Conservation (phyloP, 2,329 filamentous ascomycete genomes). For the Fusarium circinatum region DNA sequence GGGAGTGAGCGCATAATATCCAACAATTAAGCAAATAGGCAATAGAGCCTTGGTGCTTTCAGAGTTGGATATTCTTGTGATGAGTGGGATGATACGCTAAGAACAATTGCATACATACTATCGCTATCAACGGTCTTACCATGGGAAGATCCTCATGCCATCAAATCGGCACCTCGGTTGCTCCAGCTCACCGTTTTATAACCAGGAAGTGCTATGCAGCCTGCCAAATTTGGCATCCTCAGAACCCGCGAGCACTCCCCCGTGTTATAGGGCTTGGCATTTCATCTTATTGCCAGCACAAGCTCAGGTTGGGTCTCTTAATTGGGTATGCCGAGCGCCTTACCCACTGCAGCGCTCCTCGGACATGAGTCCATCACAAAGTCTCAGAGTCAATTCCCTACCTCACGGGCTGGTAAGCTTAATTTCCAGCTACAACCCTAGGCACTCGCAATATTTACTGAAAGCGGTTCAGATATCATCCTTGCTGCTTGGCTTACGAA, state of each 20-base stretch:
- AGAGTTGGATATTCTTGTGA: not conserved
- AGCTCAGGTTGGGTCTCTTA: constrained; percentile 9
- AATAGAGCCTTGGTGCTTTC: constrained; percentile 3
- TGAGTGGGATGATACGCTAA: not conserved
- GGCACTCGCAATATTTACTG: not conserved
- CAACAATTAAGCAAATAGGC: not conserved
- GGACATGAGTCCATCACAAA: not conserved
- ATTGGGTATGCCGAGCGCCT: constrained; percentile 9
- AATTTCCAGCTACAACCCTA: not conserved
- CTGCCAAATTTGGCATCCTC: constrained; percentile 38
- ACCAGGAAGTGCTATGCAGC: constrained; percentile 40
- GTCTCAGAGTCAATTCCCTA: not conserved
- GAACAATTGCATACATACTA: not conserved
- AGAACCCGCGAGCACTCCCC: constrained; percentile 9
- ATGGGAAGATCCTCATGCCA: constrained; percentile 25
- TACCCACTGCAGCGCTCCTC: not conserved
- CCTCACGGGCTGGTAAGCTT: constrained; percentile 1
- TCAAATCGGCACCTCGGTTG: constrained; percentile 30
- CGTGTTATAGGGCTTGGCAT: constrained; percentile 10
- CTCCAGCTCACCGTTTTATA: constrained; percentile 33
- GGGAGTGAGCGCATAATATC: constrained; percentile 33
- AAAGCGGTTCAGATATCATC: constrained; percentile 5
- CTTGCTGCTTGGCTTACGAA: not conserved
- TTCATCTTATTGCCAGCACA: constrained; percentile 1
- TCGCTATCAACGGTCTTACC: constrained; percentile 20